These are phyloP conservation scores for Chamaecyparis obtusa DNA, from an alignment of 75 land plant genomes.

Conservation along the genomic window DNA sequence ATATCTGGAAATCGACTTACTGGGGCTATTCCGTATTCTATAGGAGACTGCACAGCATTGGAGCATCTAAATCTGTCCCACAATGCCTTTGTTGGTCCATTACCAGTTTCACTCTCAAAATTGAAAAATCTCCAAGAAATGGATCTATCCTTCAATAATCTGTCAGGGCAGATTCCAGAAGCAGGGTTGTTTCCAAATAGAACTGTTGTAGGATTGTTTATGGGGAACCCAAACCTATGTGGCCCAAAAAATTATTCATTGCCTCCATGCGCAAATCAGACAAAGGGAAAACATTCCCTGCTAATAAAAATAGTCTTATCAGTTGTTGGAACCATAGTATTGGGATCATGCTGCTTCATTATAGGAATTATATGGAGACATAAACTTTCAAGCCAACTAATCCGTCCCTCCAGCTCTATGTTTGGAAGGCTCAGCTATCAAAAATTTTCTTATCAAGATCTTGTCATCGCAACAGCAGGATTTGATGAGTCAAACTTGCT, in stretches of 20 bases:
- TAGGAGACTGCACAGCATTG: conserved; percentile 10
- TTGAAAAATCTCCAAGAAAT: conserved; percentile 27
- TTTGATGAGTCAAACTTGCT: conserved; percentile 22
- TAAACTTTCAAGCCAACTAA: background rate
- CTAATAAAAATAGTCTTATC: background rate
- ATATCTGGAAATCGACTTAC: conserved; percentile 38
- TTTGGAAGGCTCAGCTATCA: background rate
- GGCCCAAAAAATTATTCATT: background rate
- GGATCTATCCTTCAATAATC: conserved; percentile 37
- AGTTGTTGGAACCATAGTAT: background rate
- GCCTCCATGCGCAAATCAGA: background rate
- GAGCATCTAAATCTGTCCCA: no score
- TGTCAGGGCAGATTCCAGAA: conserved; percentile 12
- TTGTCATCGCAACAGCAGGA: conserved; percentile 29
- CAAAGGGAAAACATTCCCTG: background rate
- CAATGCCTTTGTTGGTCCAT: background rate
- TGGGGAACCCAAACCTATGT: conserved; percentile 18
- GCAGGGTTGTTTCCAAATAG: conserved; percentile 11
- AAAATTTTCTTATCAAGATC: conserved; percentile 24
- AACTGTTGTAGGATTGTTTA: background rate
- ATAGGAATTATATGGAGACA: conserved; percentile 10
- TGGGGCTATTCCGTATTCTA: conserved; percentile 33
- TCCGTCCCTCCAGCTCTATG: background rate
- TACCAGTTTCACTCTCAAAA: conserved; percentile 36
- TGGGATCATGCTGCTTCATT: background rate